phyloP scores from a whole-genome alignment of 768 basidiomycete species.

The Rubroboletus pulcherrimus region DNA sequence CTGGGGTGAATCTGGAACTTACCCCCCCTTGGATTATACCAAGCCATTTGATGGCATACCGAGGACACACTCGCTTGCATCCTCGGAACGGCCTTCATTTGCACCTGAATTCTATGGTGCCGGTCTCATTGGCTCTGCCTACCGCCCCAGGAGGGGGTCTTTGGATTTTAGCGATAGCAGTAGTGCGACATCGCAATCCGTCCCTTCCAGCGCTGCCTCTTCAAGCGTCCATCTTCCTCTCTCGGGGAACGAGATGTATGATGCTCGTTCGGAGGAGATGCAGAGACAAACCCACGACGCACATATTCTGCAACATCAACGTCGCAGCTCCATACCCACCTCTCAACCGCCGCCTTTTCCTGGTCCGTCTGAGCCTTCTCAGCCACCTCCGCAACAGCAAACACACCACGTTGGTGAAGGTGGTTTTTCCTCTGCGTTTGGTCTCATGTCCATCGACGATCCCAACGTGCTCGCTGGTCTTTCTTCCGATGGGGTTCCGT shows the following conservation, averaged over 20 bases:
- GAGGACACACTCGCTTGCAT: constrained; percentile 17
- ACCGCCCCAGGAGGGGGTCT: constrained; percentile 33
- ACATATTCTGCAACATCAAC: constrained; percentile 16
- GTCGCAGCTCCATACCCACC: constrained; percentile 16
- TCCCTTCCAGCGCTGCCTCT: constrained; percentile 53
- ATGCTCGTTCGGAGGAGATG: constrained; percentile 28
- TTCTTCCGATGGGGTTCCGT: constrained; percentile 54
- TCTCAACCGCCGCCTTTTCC: constrained; percentile 10
- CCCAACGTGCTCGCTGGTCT: constrained; percentile 63
- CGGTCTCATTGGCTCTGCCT: constrained; percentile 21
- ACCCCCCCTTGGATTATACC: constrained; percentile 27
- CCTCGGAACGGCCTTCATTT: constrained; percentile 24
- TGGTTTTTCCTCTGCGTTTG: constrained; percentile 62
- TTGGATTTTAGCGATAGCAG: constrained; percentile 43
- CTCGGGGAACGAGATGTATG: constrained; percentile 25
- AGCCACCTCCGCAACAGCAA: constrained; percentile 8
- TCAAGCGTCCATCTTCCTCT: constrained; percentile 51
- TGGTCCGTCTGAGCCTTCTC: constrained; percentile 1
- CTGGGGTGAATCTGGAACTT: constrained; percentile 27
- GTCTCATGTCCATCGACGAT: constrained; percentile 74
- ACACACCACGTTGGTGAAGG: constrained; percentile 29
- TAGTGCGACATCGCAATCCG: constrained; percentile 40
- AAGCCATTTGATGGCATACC: constrained; percentile 22
- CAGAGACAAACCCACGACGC: constrained; percentile 15
- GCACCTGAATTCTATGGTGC: constrained; percentile 18